Evolutionary conservation across 1,284 basidiomycete genomes (phyloP), one percentile per base, ranked within the genome.

Genomic region (Fomitopsis betulina): DNA sequence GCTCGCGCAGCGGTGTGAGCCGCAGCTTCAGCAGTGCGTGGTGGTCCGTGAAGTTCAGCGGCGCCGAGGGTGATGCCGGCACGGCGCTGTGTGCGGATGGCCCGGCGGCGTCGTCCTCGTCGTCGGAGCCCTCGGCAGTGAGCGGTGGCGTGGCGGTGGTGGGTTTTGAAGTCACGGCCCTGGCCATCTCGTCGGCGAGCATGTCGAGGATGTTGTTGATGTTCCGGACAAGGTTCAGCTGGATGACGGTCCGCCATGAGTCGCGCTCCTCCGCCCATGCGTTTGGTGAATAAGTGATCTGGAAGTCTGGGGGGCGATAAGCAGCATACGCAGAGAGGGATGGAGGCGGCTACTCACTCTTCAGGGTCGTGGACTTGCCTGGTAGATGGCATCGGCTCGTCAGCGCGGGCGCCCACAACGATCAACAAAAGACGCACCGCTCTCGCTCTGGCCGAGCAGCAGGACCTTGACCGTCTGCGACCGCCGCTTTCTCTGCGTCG

Each of bases 231-330:
- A 91, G 81, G 69, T 91, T 86, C 68, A 91, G 81, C 66, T 86
- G 85, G 63, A 92, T 85, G 62, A 92, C 86, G 8, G 81, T 75
- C 19, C 86, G 82, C 90, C 90, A 91, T 33, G 86, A 81, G 3
- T 77, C 73, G 53, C 82, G 83, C 65, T 91, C 86, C 60, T 85
- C 81, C 3, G 78, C 76, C 84, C 89, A 88, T 66, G 86, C 82
- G 54, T 78, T 76, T 30, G 76, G 76, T 19, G 88, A 84, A 64
- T 88, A 87, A 4, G 81, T 81, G 2, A 91, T 71, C 64, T 89
- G 87, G 65, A 91, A 91, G 69, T 91, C 87, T 86, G 66, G 51
- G 37, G 39, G 15, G 47, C 35, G 19, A 19, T 33, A 23, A 47
- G 15, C n/a, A n/a, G n/a, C n/a, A 21, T 8, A 5, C 30, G 2